Percentiles rank a stretch among this genome's conserved stretches.
Conservation (phyloP, 129 eudicot species). For the Lactuca saligna region DNA sequence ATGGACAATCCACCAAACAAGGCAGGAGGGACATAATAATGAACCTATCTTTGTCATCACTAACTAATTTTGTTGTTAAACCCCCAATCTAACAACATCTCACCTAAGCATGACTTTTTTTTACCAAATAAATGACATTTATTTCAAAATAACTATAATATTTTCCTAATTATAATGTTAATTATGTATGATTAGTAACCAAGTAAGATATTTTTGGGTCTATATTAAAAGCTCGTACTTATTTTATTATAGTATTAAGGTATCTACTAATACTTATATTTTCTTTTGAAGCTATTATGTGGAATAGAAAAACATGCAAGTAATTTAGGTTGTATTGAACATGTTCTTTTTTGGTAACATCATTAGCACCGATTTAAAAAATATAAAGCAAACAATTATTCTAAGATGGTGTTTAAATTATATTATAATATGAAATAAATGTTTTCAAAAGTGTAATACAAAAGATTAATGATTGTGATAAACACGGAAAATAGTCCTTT, state of each 20-base stretch:
- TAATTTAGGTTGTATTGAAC: neutral
- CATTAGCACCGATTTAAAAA: neutral
- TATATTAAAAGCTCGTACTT: neutral
- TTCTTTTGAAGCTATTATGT: neutral
- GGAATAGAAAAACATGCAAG: neutral
- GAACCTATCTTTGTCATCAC: slow-evolving; percentile 33
- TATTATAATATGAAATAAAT: neutral
- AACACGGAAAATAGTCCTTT: neutral
- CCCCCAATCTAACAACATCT: slow-evolving; percentile 27
- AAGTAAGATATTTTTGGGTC: neutral
- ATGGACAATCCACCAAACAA: slow-evolving; percentile 44
- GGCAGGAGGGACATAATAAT: slow-evolving; percentile 31
- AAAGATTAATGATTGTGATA: neutral
- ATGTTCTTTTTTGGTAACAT: neutral
- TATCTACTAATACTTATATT: neutral
- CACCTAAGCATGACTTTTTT: slow-evolving; percentile 40
- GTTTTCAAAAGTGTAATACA: neutral
- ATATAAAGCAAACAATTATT: neutral
- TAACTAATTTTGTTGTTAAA: slow-evolving; percentile 35
- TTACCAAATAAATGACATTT: neutral
- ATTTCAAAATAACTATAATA: too few species aligned
- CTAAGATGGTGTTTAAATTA: neutral
- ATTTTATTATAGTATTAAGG: too few species aligned
- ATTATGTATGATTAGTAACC: neutral
- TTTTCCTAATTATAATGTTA: too few species aligned